These are phyloP conservation scores for Trametes gibbosa DNA, from an alignment of 768 basidiomycete genomes.

Conservation along the genomic window DNA sequence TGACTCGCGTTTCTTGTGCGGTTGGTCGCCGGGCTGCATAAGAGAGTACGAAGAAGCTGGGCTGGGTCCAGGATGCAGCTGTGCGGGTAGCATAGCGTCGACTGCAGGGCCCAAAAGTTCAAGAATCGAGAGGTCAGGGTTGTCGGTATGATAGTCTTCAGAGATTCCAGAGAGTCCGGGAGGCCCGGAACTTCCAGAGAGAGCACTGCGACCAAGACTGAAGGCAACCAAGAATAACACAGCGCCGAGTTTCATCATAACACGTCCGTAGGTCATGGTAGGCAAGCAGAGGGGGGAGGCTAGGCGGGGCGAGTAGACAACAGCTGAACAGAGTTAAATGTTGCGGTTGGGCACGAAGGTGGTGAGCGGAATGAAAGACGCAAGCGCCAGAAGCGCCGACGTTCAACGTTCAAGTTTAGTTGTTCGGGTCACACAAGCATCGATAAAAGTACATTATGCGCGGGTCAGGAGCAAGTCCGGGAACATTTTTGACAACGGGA, in stretches of 20 bases:
- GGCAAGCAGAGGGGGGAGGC: not conserved
- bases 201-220: not conserved
- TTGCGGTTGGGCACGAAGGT: too few relatives aligned
- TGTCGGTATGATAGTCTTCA: not conserved
- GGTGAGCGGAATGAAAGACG: too few relatives aligned
- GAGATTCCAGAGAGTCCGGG: not conserved
- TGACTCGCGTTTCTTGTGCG: constrained; percentile 8
- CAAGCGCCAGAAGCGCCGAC: too few relatives aligned
- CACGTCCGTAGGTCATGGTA: not conserved
- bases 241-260: not conserved
- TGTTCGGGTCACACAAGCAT: too few relatives aligned
- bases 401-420: too few relatives aligned
- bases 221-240: not conserved
- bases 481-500: too few relatives aligned
- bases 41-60: not conserved
- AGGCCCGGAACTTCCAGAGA: too few relatives aligned
- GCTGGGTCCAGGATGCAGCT: not conserved
- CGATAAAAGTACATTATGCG: not conserved
- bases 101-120: not conserved
- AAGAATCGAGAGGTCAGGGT: not conserved
- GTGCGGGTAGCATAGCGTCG: not conserved
- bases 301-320: too few relatives aligned
- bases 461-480: not conserved
- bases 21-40: not conserved
- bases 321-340: too few relatives aligned